Percentiles rank a stretch among this genome's conserved stretches.
phyloP scores from a whole-genome alignment of 768 basidiomycete species.

The Suillus bovinus region DNA sequence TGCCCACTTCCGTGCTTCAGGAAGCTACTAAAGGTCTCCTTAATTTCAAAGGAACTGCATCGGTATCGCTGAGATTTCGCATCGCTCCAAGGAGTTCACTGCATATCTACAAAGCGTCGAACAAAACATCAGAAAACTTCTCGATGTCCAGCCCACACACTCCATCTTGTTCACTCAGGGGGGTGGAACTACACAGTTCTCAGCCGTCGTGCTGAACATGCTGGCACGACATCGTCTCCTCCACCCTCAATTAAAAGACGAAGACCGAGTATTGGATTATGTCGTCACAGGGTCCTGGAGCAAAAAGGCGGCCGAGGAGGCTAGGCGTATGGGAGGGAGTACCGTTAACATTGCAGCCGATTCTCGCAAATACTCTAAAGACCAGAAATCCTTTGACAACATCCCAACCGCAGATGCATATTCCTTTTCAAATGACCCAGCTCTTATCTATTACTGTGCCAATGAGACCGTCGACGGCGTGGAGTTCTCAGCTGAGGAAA shows the following conservation, averaged over 20 bases:
- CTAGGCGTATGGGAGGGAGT: constrained; percentile 60
- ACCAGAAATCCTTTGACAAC: constrained; percentile 73
- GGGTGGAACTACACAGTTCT: constrained; percentile 91
- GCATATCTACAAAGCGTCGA: constrained; percentile 64
- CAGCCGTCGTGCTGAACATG: constrained; percentile 89
- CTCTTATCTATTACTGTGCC: constrained; percentile 96
- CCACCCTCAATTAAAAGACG: constrained; percentile 54
- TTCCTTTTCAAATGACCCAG: constrained; percentile 77
- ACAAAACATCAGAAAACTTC: constrained; percentile 68
- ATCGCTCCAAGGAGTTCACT: constrained; percentile 89
- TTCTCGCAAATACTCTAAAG: constrained; percentile 57
- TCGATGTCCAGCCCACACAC: constrained; percentile 82
- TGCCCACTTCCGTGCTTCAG: constrained; percentile 83
- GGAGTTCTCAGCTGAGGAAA: constrained; percentile 69
- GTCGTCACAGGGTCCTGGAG: constrained; percentile 93
- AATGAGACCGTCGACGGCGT: constrained; percentile 98
- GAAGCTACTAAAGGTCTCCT: constrained; percentile 85
- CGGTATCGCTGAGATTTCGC: constrained; percentile 94
- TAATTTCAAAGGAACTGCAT: constrained; percentile 88
- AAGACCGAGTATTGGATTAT: constrained; percentile 78
- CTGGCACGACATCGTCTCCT: constrained; percentile 82
- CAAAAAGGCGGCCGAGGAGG: constrained; percentile 83
- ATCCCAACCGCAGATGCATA: constrained; percentile 77
- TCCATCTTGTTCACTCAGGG: constrained; percentile 92
- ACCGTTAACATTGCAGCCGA: constrained; percentile 73